A percentile compares a stretch with the other conserved stretches of the same genome.
Evolutionary conservation across 257 asterid species (phyloP).

Genomic region (Avicennia marina): DNA sequence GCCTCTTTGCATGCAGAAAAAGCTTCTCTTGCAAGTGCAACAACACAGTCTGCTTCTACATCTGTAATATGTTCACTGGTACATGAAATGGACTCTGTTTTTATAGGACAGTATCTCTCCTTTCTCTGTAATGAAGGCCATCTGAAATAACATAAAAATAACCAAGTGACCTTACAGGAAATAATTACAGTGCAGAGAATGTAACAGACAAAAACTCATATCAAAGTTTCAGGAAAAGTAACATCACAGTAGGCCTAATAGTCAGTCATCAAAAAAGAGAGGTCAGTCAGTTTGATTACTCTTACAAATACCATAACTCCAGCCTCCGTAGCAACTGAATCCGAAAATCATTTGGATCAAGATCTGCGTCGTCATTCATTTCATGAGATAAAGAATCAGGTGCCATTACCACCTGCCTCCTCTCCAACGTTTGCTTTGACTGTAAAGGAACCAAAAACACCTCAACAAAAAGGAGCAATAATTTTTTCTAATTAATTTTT

Average conservation of each 20-base stretch:
- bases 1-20: slow-evolving; percentile 70
- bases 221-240: background rate
- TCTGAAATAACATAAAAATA: slow-evolving; percentile 39
- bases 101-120: slow-evolving; percentile 15
- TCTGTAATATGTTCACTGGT: slow-evolving; percentile 22
- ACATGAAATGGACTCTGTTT: slow-evolving; percentile 24
- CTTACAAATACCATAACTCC: slow-evolving; percentile 80
- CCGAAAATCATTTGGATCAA: slow-evolving; percentile 33
- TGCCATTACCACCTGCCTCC: slow-evolving; percentile 25
- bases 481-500: background rate
- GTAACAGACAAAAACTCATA: background rate
- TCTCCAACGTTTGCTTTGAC: slow-evolving; percentile 51
- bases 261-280: background rate
- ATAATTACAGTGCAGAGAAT: background rate
- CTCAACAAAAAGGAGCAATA: slow-evolving; percentile 14
- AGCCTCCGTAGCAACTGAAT: slow-evolving; percentile 45
- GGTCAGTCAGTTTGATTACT: slow-evolving; percentile 35
- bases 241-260: background rate
- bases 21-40: slow-evolving; percentile 76
- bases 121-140: slow-evolving; percentile 40
- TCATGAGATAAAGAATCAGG: slow-evolving; percentile 33
- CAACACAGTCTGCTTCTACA: slow-evolving; percentile 47
- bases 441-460: slow-evolving; percentile 14
- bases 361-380: slow-evolving; percentile 27
- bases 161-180: slow-evolving; percentile 1